Conservation (phyloP, 1,284 basidiomycete species). For the Cystobasidium slooffiae region DNA sequence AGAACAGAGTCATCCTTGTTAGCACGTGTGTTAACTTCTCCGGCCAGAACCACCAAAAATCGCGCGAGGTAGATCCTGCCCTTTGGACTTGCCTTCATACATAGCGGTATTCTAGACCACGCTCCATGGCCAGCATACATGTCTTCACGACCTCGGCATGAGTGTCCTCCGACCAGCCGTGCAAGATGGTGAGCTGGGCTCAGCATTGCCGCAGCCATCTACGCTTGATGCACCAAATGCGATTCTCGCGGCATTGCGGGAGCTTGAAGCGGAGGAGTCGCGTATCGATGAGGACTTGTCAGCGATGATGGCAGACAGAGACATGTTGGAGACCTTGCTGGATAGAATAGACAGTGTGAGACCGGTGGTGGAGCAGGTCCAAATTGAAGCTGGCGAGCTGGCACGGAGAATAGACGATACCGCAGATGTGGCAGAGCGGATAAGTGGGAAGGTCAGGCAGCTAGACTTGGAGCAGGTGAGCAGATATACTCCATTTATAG, state of each 20-base stretch:
- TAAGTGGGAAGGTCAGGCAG: slow-evolving; percentile 82
- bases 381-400: slow-evolving; percentile 50
- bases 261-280: slow-evolving; percentile 61
- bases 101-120: no score
- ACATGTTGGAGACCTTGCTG: slow-evolving; percentile 46
- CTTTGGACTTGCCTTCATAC: no score
- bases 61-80: no score
- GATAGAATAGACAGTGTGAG: slow-evolving; percentile 47
- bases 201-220: slow-evolving; percentile 16
- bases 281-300: slow-evolving; percentile 47
- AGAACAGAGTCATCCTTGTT: no score
- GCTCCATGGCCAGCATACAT: no score
- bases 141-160: no score
- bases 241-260: slow-evolving; percentile 36
- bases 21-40: no score
- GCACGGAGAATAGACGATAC: slow-evolving; percentile 47
- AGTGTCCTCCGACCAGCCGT: slow-evolving; percentile 22
- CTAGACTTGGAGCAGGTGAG: slow-evolving; percentile 89
- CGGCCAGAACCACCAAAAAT: no score
- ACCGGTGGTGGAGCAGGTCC: slow-evolving; percentile 50
- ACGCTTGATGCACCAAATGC: slow-evolving; percentile 26
- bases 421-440: slow-evolving; percentile 68
- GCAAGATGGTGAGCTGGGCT: slow-evolving; percentile 1
- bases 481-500: slow-evolving; percentile 64
- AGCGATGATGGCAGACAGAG: slow-evolving; percentile 45